Evolutionary conservation across 352 stramenopile genomes (phyloP).

Genomic region (Phytophthora multivora): DNA sequence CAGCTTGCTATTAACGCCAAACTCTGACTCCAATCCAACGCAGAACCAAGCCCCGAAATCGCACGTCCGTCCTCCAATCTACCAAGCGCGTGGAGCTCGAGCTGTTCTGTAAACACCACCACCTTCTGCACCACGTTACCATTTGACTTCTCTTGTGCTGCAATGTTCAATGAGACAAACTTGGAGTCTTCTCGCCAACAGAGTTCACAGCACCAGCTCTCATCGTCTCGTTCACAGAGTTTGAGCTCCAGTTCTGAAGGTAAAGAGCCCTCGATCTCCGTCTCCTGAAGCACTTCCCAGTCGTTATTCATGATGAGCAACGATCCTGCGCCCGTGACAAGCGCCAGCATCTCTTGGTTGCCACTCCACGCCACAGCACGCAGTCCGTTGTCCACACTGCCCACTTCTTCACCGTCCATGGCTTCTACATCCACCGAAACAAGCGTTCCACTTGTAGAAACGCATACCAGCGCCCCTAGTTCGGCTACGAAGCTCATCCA

Average conservation of each 20-base stretch:
- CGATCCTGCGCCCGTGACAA: slow-evolving; percentile 61
- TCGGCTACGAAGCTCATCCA: slow-evolving; percentile 75
- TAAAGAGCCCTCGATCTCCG: slow-evolving; percentile 44
- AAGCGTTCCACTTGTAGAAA: slow-evolving; percentile 49
- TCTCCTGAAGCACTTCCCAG: slow-evolving; percentile 82
- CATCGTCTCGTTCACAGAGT: background rate
- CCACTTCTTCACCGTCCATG: slow-evolving; percentile 64
- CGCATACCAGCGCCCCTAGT: slow-evolving; percentile 63
- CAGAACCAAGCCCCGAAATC: slow-evolving; percentile 45
- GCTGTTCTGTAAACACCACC: slow-evolving; percentile 59
- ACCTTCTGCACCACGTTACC: slow-evolving; percentile 42
- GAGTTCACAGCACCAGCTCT: slow-evolving; percentile 30
- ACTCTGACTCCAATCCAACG: slow-evolving; percentile 76
- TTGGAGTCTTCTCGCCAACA: slow-evolving; percentile 78
- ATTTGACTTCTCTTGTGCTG: slow-evolving; percentile 8
- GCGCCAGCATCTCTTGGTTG: slow-evolving; percentile 71
- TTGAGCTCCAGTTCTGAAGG: slow-evolving; percentile 25
- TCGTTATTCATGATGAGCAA: slow-evolving; percentile 80
- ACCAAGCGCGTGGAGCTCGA: slow-evolving; percentile 65
- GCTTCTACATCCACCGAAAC: slow-evolving; percentile 57
- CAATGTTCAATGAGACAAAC: slow-evolving; percentile 70
- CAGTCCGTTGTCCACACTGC: slow-evolving; percentile 65
- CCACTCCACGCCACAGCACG: slow-evolving; percentile 65
- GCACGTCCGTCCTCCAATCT: slow-evolving; percentile 73
- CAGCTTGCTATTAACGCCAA: slow-evolving; percentile 72